These are phyloP conservation scores for Trichoderma oligosporum DNA, from an alignment of 2,329 filamentous ascomycete species.

Conservation along the genomic window DNA sequence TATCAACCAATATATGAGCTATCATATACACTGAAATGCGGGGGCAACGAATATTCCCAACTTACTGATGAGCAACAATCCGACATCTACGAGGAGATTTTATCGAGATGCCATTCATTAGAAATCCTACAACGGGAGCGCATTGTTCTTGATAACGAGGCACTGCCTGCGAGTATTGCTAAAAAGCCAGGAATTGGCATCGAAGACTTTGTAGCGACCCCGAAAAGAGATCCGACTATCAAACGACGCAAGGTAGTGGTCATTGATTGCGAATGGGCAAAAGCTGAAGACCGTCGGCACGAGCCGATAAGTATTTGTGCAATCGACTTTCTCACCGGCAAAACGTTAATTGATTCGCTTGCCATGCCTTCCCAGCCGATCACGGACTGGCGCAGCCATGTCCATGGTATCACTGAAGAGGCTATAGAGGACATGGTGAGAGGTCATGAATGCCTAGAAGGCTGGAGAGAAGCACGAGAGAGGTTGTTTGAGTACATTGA, in stretches of 20 bases:
- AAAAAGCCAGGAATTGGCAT: neutral
- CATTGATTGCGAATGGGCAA: neutral
- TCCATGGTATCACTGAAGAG: neutral
- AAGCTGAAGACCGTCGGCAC: neutral
- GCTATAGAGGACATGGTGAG: neutral
- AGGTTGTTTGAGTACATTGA: neutral
- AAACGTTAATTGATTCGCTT: neutral
- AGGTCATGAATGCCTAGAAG: neutral
- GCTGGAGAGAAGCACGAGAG: neutral
- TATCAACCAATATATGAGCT: neutral
- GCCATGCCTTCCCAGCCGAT: neutral
- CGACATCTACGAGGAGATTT: neutral
- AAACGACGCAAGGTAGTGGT: neutral
- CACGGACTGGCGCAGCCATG: neutral
- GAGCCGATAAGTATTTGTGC: neutral
- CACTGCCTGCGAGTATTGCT: neutral
- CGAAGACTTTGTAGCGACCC: neutral
- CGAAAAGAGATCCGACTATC: neutral
- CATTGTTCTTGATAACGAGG: neutral
- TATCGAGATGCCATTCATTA: neutral
- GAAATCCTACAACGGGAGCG: neutral
- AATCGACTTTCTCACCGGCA: neutral
- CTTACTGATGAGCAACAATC: neutral
- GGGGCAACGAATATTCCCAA: neutral
- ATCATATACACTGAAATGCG: neutral